Conservation (phyloP, 192 early-diverging fungal genomes). For the Gigaspora rosea region DNA sequence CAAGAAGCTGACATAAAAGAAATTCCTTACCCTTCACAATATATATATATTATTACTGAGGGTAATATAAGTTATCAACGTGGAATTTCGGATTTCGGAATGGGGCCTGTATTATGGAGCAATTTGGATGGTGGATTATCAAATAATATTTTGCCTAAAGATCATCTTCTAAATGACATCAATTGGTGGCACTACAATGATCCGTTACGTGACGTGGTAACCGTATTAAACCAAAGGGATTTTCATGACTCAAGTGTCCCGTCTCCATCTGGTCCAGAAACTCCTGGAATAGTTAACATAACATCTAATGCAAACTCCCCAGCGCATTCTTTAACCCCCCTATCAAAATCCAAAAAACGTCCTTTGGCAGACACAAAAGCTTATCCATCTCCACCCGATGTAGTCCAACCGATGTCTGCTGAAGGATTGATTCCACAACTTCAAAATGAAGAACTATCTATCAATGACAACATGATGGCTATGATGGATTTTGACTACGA, state of each 20-base stretch:
- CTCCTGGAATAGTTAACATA: conserved; percentile 11
- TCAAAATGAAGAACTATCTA: not conserved
- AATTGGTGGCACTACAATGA: conserved; percentile 11
- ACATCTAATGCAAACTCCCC: conserved; percentile 11
- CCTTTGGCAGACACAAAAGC: conserved; percentile 6
- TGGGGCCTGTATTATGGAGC: not conserved
- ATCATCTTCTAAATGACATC: not conserved
- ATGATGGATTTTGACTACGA: not conserved
- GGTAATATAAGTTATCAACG: conserved; percentile 13
- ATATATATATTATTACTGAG: conserved; percentile 4
- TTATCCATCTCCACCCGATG: conserved; percentile 21
- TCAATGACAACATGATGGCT: not conserved
- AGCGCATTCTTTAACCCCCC: not conserved
- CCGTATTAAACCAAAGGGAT: not conserved
- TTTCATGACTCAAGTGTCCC: not conserved
- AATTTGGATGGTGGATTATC: not conserved
- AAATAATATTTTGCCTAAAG: not conserved
- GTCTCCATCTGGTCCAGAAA: not conserved
- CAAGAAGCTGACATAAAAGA: not conserved
- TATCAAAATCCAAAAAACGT: not conserved
- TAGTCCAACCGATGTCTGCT: not conserved
- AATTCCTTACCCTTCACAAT: conserved; percentile 20
- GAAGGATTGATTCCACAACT: not conserved
- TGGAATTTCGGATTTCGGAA: not conserved
- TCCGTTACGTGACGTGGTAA: not conserved